phyloP scores from a whole-genome alignment of 345 rosid species.

The Moricandia moricandioides region DNA sequence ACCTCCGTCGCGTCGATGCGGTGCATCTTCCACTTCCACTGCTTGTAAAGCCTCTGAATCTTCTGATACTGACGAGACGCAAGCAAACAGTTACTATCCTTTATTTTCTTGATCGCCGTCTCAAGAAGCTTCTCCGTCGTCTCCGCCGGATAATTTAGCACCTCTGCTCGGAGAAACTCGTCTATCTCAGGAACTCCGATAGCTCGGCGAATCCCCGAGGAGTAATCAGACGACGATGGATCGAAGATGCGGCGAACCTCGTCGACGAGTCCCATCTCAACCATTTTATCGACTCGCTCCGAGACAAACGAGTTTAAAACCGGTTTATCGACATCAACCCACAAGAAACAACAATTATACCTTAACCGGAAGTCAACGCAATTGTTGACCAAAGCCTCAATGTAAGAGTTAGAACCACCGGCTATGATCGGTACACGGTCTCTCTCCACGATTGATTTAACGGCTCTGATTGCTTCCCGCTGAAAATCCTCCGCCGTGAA shows the following conservation, averaged over 20 bases:
- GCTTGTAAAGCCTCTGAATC: slow-evolving; percentile 47
- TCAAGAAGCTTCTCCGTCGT: slow-evolving; percentile 42
- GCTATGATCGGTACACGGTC: slow-evolving; percentile 69
- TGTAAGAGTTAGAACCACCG: slow-evolving; percentile 87
- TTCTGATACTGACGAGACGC: slow-evolving; percentile 62
- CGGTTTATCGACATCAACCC: slow-evolving; percentile 72
- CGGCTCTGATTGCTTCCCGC: slow-evolving; percentile 41
- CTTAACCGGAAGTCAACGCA: slow-evolving; percentile 56
- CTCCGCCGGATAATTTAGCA: slow-evolving; percentile 16
- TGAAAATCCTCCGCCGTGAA: slow-evolving; percentile 61
- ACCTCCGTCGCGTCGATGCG: slow-evolving; percentile 76
- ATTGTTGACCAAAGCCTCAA: slow-evolving; percentile 59
- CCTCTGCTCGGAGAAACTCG: slow-evolving; percentile 46
- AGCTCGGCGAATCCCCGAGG: slow-evolving; percentile 64
- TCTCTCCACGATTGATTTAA: slow-evolving; percentile 43
- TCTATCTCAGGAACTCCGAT: slow-evolving; percentile 88
- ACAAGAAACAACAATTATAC: slow-evolving; percentile 69
- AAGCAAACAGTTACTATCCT: slow-evolving; percentile 52
- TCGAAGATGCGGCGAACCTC: slow-evolving; percentile 59
- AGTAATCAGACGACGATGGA: slow-evolving; percentile 47
- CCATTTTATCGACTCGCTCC: slow-evolving; percentile 77
- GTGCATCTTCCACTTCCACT: slow-evolving; percentile 70
- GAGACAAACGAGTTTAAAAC: slow-evolving; percentile 66
- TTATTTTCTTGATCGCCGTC: slow-evolving; percentile 52
- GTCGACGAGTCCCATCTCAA: slow-evolving; percentile 58